A percentile compares a stretch with the other conserved stretches of the same genome.
Conservation (phyloP, 331 rosid genomes). For the Pyracantha coccinea region DNA sequence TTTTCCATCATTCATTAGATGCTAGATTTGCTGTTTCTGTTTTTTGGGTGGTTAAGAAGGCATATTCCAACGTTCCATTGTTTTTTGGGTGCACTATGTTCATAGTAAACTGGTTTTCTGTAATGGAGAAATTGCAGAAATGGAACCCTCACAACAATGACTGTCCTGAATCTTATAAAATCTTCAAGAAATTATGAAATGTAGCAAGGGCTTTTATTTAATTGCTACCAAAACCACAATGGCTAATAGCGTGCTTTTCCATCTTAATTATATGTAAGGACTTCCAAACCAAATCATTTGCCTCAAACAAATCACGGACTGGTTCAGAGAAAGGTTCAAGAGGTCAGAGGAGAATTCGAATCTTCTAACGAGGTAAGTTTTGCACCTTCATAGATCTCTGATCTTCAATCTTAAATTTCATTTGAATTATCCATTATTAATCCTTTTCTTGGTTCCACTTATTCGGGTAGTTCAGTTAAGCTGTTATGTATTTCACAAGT, state of each 20-base stretch:
- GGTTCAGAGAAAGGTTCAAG: conserved; percentile 16
- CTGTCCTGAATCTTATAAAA: not conserved
- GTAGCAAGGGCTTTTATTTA: not conserved
- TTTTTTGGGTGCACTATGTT: not conserved
- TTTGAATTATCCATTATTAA: too few relatives aligned
- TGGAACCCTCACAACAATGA: not conserved
- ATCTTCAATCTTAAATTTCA: not conserved
- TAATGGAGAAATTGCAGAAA: not conserved
- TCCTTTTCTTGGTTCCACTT: too few relatives aligned
- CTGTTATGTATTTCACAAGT: too few relatives aligned
- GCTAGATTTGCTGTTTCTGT: not conserved
- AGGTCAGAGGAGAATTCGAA: conserved; percentile 15
- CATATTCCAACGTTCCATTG: not conserved
- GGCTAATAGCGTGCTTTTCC: conserved; percentile 10
- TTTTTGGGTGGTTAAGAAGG: not conserved
- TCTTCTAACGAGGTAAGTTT: conserved; percentile 31
- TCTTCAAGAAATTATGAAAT: not conserved
- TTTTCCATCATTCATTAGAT: not conserved
- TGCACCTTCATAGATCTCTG: not conserved
- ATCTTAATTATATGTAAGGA: conserved; percentile 20
- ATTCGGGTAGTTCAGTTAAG: too few relatives aligned
- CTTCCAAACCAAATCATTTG: conserved; percentile 22
- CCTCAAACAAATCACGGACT: conserved; percentile 16
- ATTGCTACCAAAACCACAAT: conserved; percentile 1
- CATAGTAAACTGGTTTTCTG: not conserved